phyloP scores from a whole-genome alignment of 176 grass and related monocot species.

The Phragmites australis region DNA sequence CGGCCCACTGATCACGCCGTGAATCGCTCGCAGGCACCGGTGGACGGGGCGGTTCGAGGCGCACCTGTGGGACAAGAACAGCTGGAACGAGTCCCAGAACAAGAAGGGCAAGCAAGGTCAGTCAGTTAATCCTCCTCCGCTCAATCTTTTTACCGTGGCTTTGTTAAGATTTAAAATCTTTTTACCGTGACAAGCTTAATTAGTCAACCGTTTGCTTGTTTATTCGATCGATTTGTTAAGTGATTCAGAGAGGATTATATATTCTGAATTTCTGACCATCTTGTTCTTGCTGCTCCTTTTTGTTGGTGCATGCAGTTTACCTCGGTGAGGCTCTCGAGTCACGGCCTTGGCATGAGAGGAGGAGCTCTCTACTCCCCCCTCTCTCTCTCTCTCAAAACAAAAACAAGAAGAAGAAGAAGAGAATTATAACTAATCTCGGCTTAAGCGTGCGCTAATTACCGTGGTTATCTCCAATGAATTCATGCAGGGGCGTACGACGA shows the following conservation, averaged over 20 bases:
- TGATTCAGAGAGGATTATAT: neutral
- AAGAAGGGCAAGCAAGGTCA: conserved; percentile 98
- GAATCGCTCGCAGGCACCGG: conserved; percentile 52
- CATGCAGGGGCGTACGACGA: conserved; percentile 81
- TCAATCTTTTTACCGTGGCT: neutral
- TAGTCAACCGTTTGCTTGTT: neutral
- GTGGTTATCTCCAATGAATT: neutral
- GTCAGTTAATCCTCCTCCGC: neutral
- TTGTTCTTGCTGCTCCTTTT: conserved; percentile 4
- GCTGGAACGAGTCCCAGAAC: conserved; percentile 92
- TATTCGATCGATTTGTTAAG: neutral
- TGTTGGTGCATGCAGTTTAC: conserved; percentile 82
- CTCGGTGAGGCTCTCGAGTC: conserved; percentile 78
- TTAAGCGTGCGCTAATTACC: neutral
- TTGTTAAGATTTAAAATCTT: no score
- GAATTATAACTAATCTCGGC: neutral
- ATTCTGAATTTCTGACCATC: conserved; percentile 3
- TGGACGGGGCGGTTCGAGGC: conserved; percentile 96
- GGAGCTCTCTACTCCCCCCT: neutral
- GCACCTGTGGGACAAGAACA: conserved; percentile 95
- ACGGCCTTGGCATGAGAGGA: conserved; percentile 50
- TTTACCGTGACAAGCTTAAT: neutral
- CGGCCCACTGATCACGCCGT: neutral
- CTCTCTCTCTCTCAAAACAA: neutral
- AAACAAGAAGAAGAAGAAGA: neutral